Percentiles rank a stretch among this genome's conserved stretches.
These are phyloP conservation scores for Cyclocybe aegerita DNA, from an alignment of 768 basidiomycete species.

Conservation along the genomic window DNA sequence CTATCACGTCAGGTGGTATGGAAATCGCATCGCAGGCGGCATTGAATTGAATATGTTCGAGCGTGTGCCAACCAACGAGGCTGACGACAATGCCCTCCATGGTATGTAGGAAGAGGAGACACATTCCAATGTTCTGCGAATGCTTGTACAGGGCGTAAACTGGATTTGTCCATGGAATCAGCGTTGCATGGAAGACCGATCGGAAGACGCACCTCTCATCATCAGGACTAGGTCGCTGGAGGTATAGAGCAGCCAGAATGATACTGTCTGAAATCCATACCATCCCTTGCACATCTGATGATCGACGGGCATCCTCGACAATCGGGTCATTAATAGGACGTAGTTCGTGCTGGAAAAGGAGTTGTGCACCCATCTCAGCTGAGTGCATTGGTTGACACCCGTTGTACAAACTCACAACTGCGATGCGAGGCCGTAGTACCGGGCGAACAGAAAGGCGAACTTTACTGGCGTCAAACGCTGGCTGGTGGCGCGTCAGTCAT, in stretches of 20 bases:
- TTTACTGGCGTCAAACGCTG: conserved; percentile 3
- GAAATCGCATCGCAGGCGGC: background rate
- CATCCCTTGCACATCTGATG: conserved; percentile 2
- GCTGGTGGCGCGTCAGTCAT: background rate
- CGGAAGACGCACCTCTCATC: background rate
- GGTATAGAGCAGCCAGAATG: conserved; percentile 4
- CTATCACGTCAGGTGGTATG: conserved; percentile 1
- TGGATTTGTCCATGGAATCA: background rate
- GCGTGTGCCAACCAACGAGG: background rate
- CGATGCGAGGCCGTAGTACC: conserved; percentile 6
- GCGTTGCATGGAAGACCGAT: background rate
- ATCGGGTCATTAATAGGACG: background rate
- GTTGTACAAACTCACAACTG: conserved; percentile 1
- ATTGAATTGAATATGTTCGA: background rate
- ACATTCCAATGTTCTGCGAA: background rate
- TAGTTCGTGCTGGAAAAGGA: background rate
- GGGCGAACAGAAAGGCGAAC: conserved; percentile 5
- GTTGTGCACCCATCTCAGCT: background rate
- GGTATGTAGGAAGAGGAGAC: background rate
- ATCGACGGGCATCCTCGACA: background rate
- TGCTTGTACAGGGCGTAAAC: conserved; percentile 7
- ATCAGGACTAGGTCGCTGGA: conserved; percentile 4
- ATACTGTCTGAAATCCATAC: conserved; percentile 1
- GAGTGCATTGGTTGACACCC: background rate
- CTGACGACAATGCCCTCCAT: conserved; percentile 2